Percentiles rank a stretch among this genome's conserved stretches.
Evolutionary conservation across 192 early-diverging fungal species (phyloP).

Genomic region (Backusella circina): DNA sequence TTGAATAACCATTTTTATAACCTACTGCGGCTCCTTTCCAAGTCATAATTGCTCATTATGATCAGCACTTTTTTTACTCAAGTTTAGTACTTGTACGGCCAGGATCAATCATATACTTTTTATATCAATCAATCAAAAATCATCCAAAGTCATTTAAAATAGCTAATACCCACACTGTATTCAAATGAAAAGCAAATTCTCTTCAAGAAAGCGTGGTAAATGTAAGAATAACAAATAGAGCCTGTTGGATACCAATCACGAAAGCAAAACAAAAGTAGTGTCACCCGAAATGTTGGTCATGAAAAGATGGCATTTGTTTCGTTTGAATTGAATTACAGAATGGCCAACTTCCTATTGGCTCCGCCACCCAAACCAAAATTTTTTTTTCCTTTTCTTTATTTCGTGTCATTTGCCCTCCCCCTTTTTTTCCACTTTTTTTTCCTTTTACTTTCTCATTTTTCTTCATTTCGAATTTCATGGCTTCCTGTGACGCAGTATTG

Average conservation of each 20-base stretch:
- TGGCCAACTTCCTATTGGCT: not conserved
- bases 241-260: not conserved
- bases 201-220: not conserved
- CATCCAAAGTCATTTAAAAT: too few species aligned
- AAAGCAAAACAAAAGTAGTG: not conserved
- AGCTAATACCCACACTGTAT: too few species aligned
- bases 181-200: too few species aligned
- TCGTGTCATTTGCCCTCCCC: not conserved
- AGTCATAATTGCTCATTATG: not conserved
- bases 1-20: not conserved
- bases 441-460: not conserved
- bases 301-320: not conserved
- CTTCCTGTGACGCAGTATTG: slow-evolving; percentile 15
- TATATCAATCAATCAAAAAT: too few species aligned
- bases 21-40: not conserved
- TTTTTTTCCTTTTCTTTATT: not conserved
- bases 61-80: not conserved
- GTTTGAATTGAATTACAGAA: not conserved
- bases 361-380: slow-evolving; percentile 4
- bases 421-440: not conserved
- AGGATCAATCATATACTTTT: too few species aligned
- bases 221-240: too few species aligned
- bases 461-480: slow-evolving; percentile 2
- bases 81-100: too few species aligned
- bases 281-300: not conserved